These are phyloP conservation scores for Exophiala calicioides DNA, from an alignment of 2,329 filamentous ascomycete species.

Conservation along the genomic window DNA sequence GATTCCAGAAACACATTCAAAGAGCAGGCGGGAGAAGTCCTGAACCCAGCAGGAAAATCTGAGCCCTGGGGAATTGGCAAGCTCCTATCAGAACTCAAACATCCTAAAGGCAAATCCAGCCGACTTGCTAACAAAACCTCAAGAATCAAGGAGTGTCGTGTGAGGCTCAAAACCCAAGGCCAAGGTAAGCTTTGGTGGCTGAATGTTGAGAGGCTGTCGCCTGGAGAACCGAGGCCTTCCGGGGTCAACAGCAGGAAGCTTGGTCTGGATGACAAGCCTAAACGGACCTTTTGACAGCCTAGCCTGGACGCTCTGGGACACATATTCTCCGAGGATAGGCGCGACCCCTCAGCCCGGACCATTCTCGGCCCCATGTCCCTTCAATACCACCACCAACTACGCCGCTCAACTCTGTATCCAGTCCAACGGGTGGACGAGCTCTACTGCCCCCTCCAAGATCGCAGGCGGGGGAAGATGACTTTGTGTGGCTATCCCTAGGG, in stretches of 20 bases:
- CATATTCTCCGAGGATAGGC: conserved; percentile 5
- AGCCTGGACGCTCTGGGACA: too few relatives aligned
- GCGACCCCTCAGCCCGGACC: conserved; percentile 7
- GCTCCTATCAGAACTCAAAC: too few relatives aligned
- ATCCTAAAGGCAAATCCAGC: too few relatives aligned
- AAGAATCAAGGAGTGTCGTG: too few relatives aligned
- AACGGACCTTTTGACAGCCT: not conserved
- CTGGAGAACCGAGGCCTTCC: conserved; percentile 2
- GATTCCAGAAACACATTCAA: too few relatives aligned
- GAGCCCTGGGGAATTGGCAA: too few relatives aligned
- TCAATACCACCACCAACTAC: conserved; percentile 1
- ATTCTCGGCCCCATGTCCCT: conserved; percentile 2
- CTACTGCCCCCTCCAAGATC: conserved; percentile 9
- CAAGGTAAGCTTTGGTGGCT: conserved; percentile 12
- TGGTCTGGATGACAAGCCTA: too few relatives aligned
- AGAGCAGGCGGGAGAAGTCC: too few relatives aligned
- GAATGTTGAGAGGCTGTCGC: conserved; percentile 6
- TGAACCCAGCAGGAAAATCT: too few relatives aligned
- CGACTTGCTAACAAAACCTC: too few relatives aligned
- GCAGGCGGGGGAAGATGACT: conserved; percentile 3
- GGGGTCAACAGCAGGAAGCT: too few relatives aligned
- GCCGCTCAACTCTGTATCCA: conserved; percentile 18
- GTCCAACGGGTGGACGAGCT: conserved; percentile 19
- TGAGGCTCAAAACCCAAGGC: too few relatives aligned
- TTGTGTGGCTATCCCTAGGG: conserved; percentile 1